phyloP scores from a whole-genome alignment of 2,329 filamentous ascomycete genomes.

The Amylocarpus encephaloides region DNA sequence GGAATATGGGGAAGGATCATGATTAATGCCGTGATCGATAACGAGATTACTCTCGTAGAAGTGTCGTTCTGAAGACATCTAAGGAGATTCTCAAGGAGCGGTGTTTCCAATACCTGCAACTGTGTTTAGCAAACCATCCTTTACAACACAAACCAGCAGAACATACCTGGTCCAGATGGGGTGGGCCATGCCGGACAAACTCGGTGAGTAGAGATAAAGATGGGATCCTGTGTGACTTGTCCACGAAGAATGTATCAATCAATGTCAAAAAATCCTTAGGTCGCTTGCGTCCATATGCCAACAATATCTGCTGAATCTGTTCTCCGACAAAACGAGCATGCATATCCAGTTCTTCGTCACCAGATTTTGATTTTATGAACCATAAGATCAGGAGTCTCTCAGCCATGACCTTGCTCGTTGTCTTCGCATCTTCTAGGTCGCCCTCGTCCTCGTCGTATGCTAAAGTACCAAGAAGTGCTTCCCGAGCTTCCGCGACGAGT shows the following conservation, averaged over 20 bases:
- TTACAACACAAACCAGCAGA: background rate
- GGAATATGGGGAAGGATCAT: conserved; percentile 83
- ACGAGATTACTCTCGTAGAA: conserved; percentile 68
- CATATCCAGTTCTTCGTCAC: conserved; percentile 36
- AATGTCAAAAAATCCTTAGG: conserved; percentile 63
- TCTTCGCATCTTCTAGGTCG: conserved; percentile 39
- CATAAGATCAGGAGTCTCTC: conserved; percentile 51
- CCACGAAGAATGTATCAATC: conserved; percentile 60
- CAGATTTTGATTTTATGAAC: conserved; percentile 41
- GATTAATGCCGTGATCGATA: conserved; percentile 67
- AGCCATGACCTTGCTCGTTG: conserved; percentile 44
- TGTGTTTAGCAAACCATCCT: background rate
- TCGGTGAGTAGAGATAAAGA: conserved; percentile 62
- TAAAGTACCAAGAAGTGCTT: conserved; percentile 59
- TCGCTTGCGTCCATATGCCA: conserved; percentile 53
- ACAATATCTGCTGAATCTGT: conserved; percentile 40
- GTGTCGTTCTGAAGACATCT: conserved; percentile 71
- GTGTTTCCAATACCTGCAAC: conserved; percentile 53
- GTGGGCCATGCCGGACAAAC: conserved; percentile 70
- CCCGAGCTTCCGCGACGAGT: conserved; percentile 57
- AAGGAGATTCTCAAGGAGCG: conserved; percentile 64
- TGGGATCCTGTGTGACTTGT: conserved; percentile 56
- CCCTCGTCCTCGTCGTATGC: conserved; percentile 52
- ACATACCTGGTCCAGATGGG: conserved; percentile 58
- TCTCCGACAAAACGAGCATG: conserved; percentile 40